Base-by-base conservation (phyloP, 352 stramenopile species). In the Paralagenidium karlingii region DNA sequence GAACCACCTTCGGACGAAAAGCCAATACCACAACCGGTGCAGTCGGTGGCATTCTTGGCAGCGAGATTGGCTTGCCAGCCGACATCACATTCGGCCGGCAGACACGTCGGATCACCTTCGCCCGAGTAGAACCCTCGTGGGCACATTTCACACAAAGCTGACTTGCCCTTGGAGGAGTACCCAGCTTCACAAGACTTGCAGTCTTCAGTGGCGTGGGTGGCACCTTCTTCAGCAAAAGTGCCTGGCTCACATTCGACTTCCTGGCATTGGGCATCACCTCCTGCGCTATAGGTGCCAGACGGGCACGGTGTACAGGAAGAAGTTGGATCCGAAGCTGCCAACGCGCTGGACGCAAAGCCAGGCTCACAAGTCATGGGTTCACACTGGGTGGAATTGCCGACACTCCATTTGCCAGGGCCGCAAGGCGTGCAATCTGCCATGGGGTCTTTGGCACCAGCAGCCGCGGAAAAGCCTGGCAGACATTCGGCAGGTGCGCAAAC, bases 361-460 rank as follows among this genome's bases (percentile, higher is more conserved):
- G 52, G 33, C 8, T 21, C 50, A 34, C 62, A 75, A 11, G 19
- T 11, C 19, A 45, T 60, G 3, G 44, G n/a, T 13, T 47, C 26
- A 9, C 59, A 75, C 20, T 33, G 24, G 20, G 34, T 53, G 1
- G 44, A 42, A 40, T 65, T 60, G 15, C 59, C 59, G 7, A 22
- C 20, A 21, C 59, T 51, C 55, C 55, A 75, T 26, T 42, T 57
- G 10, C 62, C 62, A n/a, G 48, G 26, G 7, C 44, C 49, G 21
- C 62, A 75, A 10, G 55, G 44, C 18, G 60, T 24, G 30, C 62
- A 75, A 38, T 70, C 59, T n/a, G 40, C 48, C 49, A 58, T 56
- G 0, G 58, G 47, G 1, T 47, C 53, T n/a, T 43, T 47, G 3
- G 62, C 51, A 1, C 50, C 59, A 10, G 44, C 33, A 9, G 47